phyloP scores from a whole-genome alignment of 1,284 basidiomycete species.

The Cryptococcus sp. region DNA sequence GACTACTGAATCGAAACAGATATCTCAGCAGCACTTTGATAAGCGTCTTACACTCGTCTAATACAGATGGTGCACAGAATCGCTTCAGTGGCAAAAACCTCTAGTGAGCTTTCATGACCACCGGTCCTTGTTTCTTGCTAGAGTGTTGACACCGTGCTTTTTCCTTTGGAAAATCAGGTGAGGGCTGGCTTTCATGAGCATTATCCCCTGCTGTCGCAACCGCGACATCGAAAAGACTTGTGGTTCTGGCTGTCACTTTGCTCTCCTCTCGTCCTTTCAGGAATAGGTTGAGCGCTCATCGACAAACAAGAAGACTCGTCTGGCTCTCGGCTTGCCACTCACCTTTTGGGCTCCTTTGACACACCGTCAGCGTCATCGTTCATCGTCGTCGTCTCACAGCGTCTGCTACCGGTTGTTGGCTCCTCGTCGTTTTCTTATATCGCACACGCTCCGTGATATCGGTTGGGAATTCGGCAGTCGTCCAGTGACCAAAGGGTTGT shows the following conservation, averaged over 20 bases:
- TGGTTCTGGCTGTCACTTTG: constrained; percentile 7
- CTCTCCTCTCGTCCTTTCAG: constrained; percentile 13
- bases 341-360: background rate
- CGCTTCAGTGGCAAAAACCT: constrained; percentile 12
- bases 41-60: constrained; percentile 20
- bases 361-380: constrained; percentile 8
- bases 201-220: background rate
- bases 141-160: constrained; percentile 29
- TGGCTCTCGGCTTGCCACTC: background rate
- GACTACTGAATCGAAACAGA: background rate
- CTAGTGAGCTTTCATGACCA: constrained; percentile 26
- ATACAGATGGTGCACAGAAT: constrained; percentile 15
- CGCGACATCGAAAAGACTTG: background rate
- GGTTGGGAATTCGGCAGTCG: background rate
- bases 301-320: background rate
- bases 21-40: constrained; percentile 7
- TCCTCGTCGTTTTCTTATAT: background rate
- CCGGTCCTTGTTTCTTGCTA: constrained; percentile 21
- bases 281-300: constrained; percentile 11
- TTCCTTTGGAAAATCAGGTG: constrained; percentile 21
- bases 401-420: background rate
- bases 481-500: background rate
- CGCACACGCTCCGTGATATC: background rate
- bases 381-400: constrained; percentile 1
- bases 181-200: constrained; percentile 13